Evolutionary conservation across 1,284 basidiomycete species (phyloP).

Genomic region (Cutaneotrichosporon spelunceum): DNA sequence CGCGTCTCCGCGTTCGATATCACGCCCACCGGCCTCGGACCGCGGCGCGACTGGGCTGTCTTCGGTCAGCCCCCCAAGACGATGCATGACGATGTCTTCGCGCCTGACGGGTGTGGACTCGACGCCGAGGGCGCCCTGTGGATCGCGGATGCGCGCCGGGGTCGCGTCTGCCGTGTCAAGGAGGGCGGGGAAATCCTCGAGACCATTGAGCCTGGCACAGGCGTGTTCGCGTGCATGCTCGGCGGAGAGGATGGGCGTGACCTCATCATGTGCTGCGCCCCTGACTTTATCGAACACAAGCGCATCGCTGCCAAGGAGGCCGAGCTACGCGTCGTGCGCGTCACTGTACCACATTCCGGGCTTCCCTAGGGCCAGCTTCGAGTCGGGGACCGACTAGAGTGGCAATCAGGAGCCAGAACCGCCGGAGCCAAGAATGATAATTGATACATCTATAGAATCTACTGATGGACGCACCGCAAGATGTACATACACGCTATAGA

Average conservation of each 20-base stretch:
- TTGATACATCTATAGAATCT: too few species aligned
- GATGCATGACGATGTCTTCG: too few species aligned
- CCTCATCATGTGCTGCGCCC: conserved; percentile 15
- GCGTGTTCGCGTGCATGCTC: conserved; percentile 16
- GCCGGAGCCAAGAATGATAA: too few species aligned
- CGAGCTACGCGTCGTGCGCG: conserved; percentile 1
- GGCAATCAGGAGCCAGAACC: too few species aligned
- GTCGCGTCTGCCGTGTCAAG: conserved; percentile 11
- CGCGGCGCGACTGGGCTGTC: conserved; percentile 14
- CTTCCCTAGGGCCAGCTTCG: neutral
- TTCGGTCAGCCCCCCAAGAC: conserved; percentile 3
- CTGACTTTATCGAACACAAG: conserved; percentile 10
- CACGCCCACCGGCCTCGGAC: conserved; percentile 4
- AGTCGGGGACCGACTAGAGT: too few species aligned
- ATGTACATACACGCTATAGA: too few species aligned
- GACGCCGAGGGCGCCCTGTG: conserved; percentile 14
- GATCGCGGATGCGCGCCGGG: conserved; percentile 9
- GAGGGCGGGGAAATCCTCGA: conserved; percentile 10
- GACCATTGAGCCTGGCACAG: conserved; percentile 7
- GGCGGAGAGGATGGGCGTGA: conserved; percentile 8
- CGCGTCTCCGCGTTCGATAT: conserved; percentile 11
- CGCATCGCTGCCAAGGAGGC: conserved; percentile 7
- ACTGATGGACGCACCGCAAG: too few species aligned
- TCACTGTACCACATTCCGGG: conserved; percentile 7
- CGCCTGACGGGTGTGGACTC: conserved; percentile 12